Evolutionary conservation across 495 filamentous ascomycete genomes (phyloP).

Genomic region (Talaromyces adpressus): DNA sequence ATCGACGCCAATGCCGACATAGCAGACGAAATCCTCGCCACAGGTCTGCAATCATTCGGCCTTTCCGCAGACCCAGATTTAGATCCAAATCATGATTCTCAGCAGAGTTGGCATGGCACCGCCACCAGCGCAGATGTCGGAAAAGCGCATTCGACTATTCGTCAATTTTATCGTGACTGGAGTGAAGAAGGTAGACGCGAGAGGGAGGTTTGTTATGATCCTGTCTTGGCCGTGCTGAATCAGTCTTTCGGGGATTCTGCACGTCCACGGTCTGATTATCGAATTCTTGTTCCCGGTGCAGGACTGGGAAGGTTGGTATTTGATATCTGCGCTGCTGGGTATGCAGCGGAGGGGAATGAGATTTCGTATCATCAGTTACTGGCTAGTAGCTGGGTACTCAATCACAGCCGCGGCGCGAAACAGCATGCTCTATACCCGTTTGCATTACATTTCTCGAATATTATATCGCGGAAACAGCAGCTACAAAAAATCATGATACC

Average conservation of each 20-base stretch:
- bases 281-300: slow-evolving; percentile 80
- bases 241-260: slow-evolving; percentile 39
- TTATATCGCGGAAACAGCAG: slow-evolving; percentile 62
- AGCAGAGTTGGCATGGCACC: slow-evolving; percentile 53
- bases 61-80: slow-evolving; percentile 26
- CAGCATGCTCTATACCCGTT: slow-evolving; percentile 65
- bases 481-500: slow-evolving; percentile 63
- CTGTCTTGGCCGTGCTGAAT: slow-evolving; percentile 57
- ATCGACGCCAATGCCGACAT: slow-evolving; percentile 86
- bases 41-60: slow-evolving; percentile 60
- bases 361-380: slow-evolving; percentile 91
- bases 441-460: slow-evolving; percentile 74
- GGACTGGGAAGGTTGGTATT: slow-evolving; percentile 83
- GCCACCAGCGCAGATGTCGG: slow-evolving; percentile 69
- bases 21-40: slow-evolving; percentile 63
- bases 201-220: slow-evolving; percentile 65
- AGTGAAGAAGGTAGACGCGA: slow-evolving; percentile 68
- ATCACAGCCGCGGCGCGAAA: slow-evolving; percentile 48
- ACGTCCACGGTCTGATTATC: slow-evolving; percentile 29
- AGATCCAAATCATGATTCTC: slow-evolving; percentile 17
- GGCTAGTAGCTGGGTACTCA: slow-evolving; percentile 81
- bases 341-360: slow-evolving; percentile 80
- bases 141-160: slow-evolving; percentile 82
- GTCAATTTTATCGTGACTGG: slow-evolving; percentile 97
- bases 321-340: slow-evolving; percentile 73